Conservation (phyloP, 1,284 basidiomycete genomes). For the Abortiporus biennis region DNA sequence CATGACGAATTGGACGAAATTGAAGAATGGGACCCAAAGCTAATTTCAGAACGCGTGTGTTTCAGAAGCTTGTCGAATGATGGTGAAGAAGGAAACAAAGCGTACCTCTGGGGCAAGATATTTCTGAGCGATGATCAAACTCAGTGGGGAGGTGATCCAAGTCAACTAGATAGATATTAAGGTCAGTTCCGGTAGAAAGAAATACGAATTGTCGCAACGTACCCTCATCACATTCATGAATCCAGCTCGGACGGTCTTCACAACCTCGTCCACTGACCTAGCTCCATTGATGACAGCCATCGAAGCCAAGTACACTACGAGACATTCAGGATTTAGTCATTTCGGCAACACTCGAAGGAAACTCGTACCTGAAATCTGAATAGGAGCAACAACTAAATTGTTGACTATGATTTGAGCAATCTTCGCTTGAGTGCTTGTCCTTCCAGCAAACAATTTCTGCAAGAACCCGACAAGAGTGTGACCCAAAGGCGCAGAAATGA, state of each 20-base stretch:
- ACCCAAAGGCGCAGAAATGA: conserved; percentile 79
- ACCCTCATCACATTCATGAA: conserved; percentile 76
- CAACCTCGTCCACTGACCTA: conserved; percentile 56
- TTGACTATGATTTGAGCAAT: conserved; percentile 73
- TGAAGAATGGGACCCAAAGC: conserved; percentile 78
- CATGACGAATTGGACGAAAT: conserved; percentile 56
- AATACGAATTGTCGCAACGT: conserved; percentile 15
- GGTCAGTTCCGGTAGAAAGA: conserved; percentile 1
- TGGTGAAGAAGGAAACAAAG: conserved; percentile 3
- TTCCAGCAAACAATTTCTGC: conserved; percentile 75
- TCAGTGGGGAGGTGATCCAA: conserved; percentile 71
- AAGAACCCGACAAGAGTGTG: conserved; percentile 70
- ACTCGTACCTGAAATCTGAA: conserved; percentile 63
- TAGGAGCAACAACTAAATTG: conserved; percentile 75
- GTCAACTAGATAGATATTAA: conserved; percentile 39
- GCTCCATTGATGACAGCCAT: conserved; percentile 87
- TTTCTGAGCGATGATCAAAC: conserved; percentile 67
- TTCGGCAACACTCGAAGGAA: not conserved
- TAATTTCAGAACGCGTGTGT: conserved; percentile 18
- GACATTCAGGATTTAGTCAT: conserved; percentile 1
- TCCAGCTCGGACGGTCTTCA: conserved; percentile 66
- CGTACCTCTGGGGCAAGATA: conserved; percentile 65
- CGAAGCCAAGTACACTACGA: conserved; percentile 55
- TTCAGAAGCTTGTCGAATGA: not conserved
- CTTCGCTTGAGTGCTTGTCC: conserved; percentile 61